These are phyloP conservation scores for Penicillium concentricum DNA, from an alignment of 2,329 filamentous ascomycete genomes.

Conservation along the genomic window DNA sequence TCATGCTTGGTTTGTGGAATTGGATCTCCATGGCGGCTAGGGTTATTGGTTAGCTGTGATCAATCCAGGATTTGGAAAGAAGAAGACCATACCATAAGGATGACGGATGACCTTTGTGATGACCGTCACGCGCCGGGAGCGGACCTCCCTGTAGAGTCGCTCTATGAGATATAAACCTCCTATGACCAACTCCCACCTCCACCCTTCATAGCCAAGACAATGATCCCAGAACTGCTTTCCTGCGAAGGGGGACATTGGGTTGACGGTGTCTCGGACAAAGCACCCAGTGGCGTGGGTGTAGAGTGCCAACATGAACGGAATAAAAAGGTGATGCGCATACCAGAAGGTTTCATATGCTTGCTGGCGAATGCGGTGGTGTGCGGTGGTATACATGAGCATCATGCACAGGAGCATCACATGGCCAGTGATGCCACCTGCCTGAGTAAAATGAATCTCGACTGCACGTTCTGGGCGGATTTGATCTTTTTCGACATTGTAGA, in stretches of 20 bases:
- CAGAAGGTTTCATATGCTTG: constrained; percentile 98
- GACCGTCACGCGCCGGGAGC: constrained; percentile 76
- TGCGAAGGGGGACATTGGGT: constrained; percentile 79
- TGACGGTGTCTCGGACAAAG: constrained; percentile 81
- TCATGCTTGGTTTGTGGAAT: constrained; percentile 93
- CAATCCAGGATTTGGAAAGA: too few species aligned
- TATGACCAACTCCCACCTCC: constrained; percentile 91
- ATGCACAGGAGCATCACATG: constrained; percentile 99
- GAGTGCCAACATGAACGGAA: constrained; percentile 87
- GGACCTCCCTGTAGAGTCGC: constrained; percentile 86
- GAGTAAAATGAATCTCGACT: constrained; percentile 84
- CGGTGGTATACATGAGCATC: constrained; percentile 96
- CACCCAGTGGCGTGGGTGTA: constrained; percentile 96
- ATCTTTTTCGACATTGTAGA: constrained; percentile 87
- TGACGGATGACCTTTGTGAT: constrained; percentile 94
- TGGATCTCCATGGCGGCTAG: constrained; percentile 93
- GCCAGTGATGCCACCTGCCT: constrained; percentile 88
- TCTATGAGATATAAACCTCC: constrained; percentile 84
- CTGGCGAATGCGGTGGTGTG: constrained; percentile 88
- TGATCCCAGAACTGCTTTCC: constrained; percentile 81
- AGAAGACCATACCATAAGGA: constrained; percentile 70
- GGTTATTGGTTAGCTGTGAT: constrained; percentile 28
- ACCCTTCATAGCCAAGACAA: constrained; percentile 92
- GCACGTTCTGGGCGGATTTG: constrained; percentile 80
- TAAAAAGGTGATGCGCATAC: constrained; percentile 99